Base-by-base conservation (phyloP, 2,329 filamentous ascomycete genomes). In the Chalara sp. region DNA sequence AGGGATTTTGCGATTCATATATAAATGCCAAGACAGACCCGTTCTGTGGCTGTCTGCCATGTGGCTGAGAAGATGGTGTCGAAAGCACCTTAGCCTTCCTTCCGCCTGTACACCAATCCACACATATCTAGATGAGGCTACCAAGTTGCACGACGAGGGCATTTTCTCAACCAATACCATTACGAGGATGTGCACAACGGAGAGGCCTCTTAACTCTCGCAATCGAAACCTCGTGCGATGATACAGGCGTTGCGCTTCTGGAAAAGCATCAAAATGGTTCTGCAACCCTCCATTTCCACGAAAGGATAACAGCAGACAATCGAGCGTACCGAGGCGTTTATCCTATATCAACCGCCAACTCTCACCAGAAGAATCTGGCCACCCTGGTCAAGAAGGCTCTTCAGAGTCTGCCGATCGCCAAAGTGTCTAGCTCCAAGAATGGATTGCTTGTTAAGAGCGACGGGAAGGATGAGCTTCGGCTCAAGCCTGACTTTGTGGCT, bases 161-260 rank as follows among this genome's bases (percentile, higher is more conserved):
- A 21, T 21, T 21, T 21, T 21, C 21, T 21, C 21, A 21, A 21
- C 21, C 21, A 3, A 21, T 21, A 21, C 21, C 21, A 21, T 21
- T 21, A 21, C 21, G 21, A 21, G 21, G 21, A 30, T 50, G 40
- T 32, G n/a, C 32, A 6, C 54, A 56, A n/a, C 57, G 53, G 13
- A 69, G 68, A 30, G 56, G 53, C 40, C 72, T 80, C 51, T 64
- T 78, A 13, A 82, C 79, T 5, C 77, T 92, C 46, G 87, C 87
- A 48, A 90, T 93, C 63, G 88, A 93, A 67, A 86, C 86, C 7
- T 90, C 86, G 3, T 93, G 92, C 75, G 92, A 97, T 70, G 92
- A 97, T 72, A 96, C 91, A 1, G 91, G 87, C 52, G 90, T 96
- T 21, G 86, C 92, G 32, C 70, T 97, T 45, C 75, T 96, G 39